phyloP scores from a whole-genome alignment of 495 filamentous ascomycete genomes.

The Tuber calosporum region DNA sequence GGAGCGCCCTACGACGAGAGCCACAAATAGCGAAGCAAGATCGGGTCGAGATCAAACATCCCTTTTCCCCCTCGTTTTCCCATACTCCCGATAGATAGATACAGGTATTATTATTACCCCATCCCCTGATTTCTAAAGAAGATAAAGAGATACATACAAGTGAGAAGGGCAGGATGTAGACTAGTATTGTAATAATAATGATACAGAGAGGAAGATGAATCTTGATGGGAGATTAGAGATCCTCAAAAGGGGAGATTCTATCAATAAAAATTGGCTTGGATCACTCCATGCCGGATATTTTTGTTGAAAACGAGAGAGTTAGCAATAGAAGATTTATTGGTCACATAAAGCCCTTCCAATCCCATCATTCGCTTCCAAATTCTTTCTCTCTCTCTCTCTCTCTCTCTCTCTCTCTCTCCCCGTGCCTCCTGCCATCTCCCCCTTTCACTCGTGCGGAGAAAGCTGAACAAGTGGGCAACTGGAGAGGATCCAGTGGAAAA shows the following conservation, averaged over 20 bases:
- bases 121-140: not conserved
- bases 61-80: conserved; percentile 20
- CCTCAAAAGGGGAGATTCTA: not conserved
- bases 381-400: not conserved
- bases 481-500: conserved; percentile 15
- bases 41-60: conserved; percentile 24
- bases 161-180: not conserved
- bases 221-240: not conserved
- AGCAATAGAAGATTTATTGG: not conserved
- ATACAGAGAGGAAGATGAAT: not conserved
- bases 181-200: not conserved
- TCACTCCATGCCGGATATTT: not conserved
- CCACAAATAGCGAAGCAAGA: conserved; percentile 21
- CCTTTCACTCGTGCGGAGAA: conserved; percentile 28
- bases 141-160: not conserved
- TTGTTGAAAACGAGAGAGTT: not conserved
- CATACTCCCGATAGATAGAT: not conserved
- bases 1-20: conserved; percentile 28
- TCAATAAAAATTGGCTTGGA: conserved; percentile 1
- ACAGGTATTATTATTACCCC: not conserved
- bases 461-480: conserved; percentile 25
- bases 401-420: conserved; percentile 14
- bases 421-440: conserved; percentile 30
- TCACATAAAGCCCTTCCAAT: conserved; percentile 4
- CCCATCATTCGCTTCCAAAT: not conserved